Conservation (phyloP, 495 filamentous ascomycete genomes). For the Talaromyces thailandensis region DNA sequence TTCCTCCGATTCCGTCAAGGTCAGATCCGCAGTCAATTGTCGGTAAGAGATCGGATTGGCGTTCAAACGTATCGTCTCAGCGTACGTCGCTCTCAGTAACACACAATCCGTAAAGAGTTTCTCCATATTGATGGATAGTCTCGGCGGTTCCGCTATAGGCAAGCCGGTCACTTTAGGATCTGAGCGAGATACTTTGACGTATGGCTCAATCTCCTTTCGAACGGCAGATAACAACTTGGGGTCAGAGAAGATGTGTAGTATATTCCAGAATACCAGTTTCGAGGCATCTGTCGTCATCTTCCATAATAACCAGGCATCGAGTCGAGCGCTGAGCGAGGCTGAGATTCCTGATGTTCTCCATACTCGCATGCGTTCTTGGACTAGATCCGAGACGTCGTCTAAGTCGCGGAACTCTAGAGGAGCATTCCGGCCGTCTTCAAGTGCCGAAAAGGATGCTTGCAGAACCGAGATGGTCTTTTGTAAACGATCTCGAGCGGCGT, state of each 20-base stretch:
- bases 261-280: conserved; percentile 46
- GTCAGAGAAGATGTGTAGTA: conserved; percentile 43
- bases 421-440: conserved; percentile 35
- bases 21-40: conserved; percentile 32
- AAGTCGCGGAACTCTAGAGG: conserved; percentile 43
- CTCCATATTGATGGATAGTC: conserved; percentile 36
- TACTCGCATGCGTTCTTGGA: conserved; percentile 32
- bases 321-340: conserved; percentile 21
- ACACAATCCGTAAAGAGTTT: conserved; percentile 38
- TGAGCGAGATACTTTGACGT: conserved; percentile 32
- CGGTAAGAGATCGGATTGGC: conserved; percentile 37
- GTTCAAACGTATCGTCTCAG: conserved; percentile 46
- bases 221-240: conserved; percentile 36
- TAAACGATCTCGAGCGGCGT: conserved; percentile 42
- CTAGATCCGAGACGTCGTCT: conserved; percentile 40
- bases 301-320: conserved; percentile 40
- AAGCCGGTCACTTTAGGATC: conserved; percentile 40
- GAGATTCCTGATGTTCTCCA: conserved; percentile 27
- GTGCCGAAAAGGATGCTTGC: conserved; percentile 38
- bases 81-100: conserved; percentile 43
- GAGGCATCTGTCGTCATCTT: conserved; percentile 42
- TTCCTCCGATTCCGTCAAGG: conserved; percentile 31
- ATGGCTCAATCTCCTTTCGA: conserved; percentile 42
- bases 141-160: conserved; percentile 40
- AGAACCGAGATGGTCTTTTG: conserved; percentile 36